Base-by-base conservation (phyloP, 768 basidiomycete species). In the Gymnopilus dilepis region DNA sequence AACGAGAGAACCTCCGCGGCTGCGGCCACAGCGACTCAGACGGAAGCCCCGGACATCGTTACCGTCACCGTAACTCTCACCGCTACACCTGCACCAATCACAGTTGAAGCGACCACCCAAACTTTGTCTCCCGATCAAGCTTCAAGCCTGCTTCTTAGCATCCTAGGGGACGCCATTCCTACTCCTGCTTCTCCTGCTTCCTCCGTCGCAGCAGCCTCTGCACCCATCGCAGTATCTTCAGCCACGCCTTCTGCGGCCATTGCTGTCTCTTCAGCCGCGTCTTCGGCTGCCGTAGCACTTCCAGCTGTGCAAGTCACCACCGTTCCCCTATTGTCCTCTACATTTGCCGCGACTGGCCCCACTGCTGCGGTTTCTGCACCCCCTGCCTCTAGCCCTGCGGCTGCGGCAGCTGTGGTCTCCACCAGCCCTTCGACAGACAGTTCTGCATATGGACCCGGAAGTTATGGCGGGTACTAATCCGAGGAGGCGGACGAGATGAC, bases 91-190 rank as follows among this genome's bases (percentile, higher is more conserved):
- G 37, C 57, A 26, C 47, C 68, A 12, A 72, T 71, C 7, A 74
- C 74, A 4, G 69, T 80, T 40, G 54, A 71, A 4, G 64, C 78
- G 15, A 70, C 73, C 21, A 85, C 83, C 0, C 72, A 74, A 26
- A 83, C 81, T 1, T 68, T 86, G 42, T 71, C 75, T 24, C 66
- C 66, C 13, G 51, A 62, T 22, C 54, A 67, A 30, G 66, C 66
- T n/a, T 67, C 66, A 8, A 63, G 73, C 47, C 62, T 82, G 21
- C 65, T 84, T 15, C 71, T 80, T 1, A 78, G 76, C 59, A 64
- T 81, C 26, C 62, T 72, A n/a, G 74, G 73, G 33, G 61, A 64
- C 26, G 69, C 69, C 19, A 45, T 50, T 41, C 8, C 45, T 58
- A 34, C 62, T 15, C 40, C 59, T 15, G 19, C 38, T 52, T 30